A percentile compares a stretch with the other conserved stretches of the same genome.
These are phyloP conservation scores for Trichocomaceae sp. DNA, from an alignment of 2,329 filamentous ascomycete species.

Conservation along the genomic window DNA sequence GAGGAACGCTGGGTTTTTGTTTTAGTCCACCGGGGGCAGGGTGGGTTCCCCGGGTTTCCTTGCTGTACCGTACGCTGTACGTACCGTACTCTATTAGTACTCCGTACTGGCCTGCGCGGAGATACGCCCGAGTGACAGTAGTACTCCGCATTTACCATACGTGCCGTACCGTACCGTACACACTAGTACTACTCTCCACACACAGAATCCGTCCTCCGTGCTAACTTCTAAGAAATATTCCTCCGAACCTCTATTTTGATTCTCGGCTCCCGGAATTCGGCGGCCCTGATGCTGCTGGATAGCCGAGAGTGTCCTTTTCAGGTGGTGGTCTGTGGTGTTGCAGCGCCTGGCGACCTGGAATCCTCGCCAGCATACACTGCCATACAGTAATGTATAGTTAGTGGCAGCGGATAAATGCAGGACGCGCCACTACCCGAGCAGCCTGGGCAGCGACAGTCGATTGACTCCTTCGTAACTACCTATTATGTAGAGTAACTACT, in stretches of 20 bases:
- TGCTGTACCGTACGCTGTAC: background rate
- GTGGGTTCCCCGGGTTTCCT: constrained; percentile 10
- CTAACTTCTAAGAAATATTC: too few species aligned
- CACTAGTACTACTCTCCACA: background rate
- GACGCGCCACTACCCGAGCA: background rate
- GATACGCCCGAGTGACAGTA: too few species aligned
- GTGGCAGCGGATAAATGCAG: background rate
- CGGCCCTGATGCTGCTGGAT: background rate
- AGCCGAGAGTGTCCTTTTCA: background rate
- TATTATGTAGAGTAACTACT: too few species aligned
- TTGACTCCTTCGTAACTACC: too few species aligned
- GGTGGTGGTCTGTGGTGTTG: background rate
- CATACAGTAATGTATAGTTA: too few species aligned
- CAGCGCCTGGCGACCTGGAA: too few species aligned
- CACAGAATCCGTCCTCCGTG: too few species aligned
- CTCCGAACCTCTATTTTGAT: background rate
- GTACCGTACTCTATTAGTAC: background rate
- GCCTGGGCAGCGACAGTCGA: background rate
- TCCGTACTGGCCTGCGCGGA: too few species aligned
- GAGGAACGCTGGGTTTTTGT: constrained; percentile 9
- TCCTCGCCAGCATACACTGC: too few species aligned
- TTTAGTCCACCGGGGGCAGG: constrained; percentile 4
- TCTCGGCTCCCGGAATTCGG: background rate
- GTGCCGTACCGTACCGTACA: background rate
- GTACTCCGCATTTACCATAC: background rate